Percentiles rank a stretch among this genome's conserved stretches.
Conservation (phyloP, 2,329 filamentous ascomycete species). For the Fusarium papillatum region DNA sequence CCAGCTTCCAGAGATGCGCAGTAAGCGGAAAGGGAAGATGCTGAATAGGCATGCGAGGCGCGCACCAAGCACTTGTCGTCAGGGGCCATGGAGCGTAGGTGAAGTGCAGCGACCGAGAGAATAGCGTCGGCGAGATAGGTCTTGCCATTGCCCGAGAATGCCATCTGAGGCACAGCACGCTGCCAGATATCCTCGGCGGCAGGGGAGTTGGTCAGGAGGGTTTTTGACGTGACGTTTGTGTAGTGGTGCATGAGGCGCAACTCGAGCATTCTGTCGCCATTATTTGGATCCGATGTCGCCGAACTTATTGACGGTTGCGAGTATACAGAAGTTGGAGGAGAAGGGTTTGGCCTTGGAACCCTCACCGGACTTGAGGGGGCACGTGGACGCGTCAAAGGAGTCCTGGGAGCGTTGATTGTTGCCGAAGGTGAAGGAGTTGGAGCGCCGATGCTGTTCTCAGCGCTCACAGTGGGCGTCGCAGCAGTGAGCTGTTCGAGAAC, state of each 20-base stretch:
- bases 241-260: conserved; percentile 76
- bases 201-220: conserved; percentile 67
- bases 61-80: conserved; percentile 72
- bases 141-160: conserved; percentile 69
- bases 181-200: conserved; percentile 70
- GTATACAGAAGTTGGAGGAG: conserved; percentile 51
- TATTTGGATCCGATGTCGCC: conserved; percentile 48
- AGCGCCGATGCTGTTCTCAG: conserved; percentile 40
- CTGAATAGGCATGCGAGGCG: conserved; percentile 75
- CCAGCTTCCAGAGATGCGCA: conserved; percentile 68
- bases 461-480: conserved; percentile 49
- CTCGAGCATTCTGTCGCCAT: conserved; percentile 66
- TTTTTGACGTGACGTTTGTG: conserved; percentile 71
- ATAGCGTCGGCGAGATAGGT: conserved; percentile 74
- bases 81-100: conserved; percentile 68
- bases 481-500: conserved; percentile 59
- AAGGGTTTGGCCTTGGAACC: conserved; percentile 39
- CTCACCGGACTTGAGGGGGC: conserved; percentile 34
- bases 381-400: conserved; percentile 41
- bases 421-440: conserved; percentile 40
- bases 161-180: conserved; percentile 70
- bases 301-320: conserved; percentile 45
- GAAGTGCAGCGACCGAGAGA: conserved; percentile 73
- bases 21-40: conserved; percentile 73
- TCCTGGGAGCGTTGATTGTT: conserved; percentile 38